Base-by-base conservation (phyloP, 345 rosid genomes). In the Eutrema yunnanense region DNA sequence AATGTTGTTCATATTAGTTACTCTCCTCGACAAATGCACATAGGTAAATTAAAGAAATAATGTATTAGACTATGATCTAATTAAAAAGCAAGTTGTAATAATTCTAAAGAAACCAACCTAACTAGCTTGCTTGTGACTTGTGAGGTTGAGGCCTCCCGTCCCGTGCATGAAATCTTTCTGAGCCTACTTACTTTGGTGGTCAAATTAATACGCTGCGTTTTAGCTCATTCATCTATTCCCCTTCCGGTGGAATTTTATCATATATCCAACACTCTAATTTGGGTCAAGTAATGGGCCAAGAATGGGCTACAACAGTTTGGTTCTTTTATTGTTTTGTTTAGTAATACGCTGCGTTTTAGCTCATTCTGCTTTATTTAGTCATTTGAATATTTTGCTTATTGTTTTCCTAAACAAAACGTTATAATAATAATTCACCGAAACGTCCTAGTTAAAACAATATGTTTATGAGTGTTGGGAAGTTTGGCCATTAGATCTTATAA, bases 81-180 rank as follows among this genome's bases (percentile, higher is more conserved):
- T 16, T 16, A 0, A 16, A 44, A 7, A 37, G 10, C 2, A 37
- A 37, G 41, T 37, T 6, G 22, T 22, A 37, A 37, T 8, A 37
- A 37, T 37, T 37, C 41, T 37, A 37, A n/a, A n/a, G n/a, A n/a
- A n/a, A 8, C 3, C 10, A 0, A 4, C 6, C 61, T 56, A 56
- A 3, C 40, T 57, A 14, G 41, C 44, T 34, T 5, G 42, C 26
- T 33, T 55, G 42, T 55, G 40, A 3, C 16, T 16, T 16, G 16
- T 16, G 16, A 16, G 34, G 34, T 37, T 37, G 9, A 6, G 9
- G 13, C 62, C 8, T 57, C 8, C 27, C 44, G 2, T 14, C 43
- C 36, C 62, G 62, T 36, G 8, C n/a, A 54, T 58, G 63, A 61
- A 42, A 60, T 40, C 22, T 41, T 61, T 63, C n/a, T 63, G n/a